phyloP scores from a whole-genome alignment of 2,329 filamentous ascomycete species.

The Daldinia eschscholtzii region DNA sequence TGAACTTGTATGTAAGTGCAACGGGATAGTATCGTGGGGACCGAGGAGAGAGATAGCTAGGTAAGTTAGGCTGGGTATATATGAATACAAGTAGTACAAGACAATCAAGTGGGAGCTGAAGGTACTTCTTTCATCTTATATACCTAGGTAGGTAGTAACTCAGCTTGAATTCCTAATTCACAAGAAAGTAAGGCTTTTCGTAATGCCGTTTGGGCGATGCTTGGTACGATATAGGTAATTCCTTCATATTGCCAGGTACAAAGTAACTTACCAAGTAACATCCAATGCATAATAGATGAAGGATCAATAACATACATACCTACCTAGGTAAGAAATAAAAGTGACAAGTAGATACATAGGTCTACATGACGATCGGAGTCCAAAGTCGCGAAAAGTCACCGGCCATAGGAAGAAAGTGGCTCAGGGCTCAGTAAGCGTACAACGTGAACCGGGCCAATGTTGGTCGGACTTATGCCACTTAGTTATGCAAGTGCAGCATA shows the following conservation, averaged over 20 bases:
- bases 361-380: constrained; percentile 45
- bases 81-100: constrained; percentile 27
- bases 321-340: constrained; percentile 19
- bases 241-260: constrained; percentile 15
- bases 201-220: constrained; percentile 33
- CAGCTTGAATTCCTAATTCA: not conserved
- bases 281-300: constrained; percentile 12
- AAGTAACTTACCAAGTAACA: constrained; percentile 12
- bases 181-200: constrained; percentile 15
- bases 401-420: constrained; percentile 26
- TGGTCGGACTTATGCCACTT: constrained; percentile 38
- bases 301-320: constrained; percentile 24
- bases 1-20: not conserved
- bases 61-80: not conserved
- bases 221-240: constrained; percentile 18
- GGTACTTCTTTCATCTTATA: constrained; percentile 32
- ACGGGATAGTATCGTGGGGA: constrained; percentile 1
- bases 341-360: constrained; percentile 44
- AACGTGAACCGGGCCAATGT: constrained; percentile 38
- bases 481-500: constrained; percentile 38
- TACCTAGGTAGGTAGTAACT: not conserved
- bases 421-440: constrained; percentile 48
- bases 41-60: not conserved
- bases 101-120: constrained; percentile 19
- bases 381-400: constrained; percentile 43